Evolutionary conservation across 495 filamentous ascomycete species (phyloP).

Genomic region (Sphaerosporella brunnea): DNA sequence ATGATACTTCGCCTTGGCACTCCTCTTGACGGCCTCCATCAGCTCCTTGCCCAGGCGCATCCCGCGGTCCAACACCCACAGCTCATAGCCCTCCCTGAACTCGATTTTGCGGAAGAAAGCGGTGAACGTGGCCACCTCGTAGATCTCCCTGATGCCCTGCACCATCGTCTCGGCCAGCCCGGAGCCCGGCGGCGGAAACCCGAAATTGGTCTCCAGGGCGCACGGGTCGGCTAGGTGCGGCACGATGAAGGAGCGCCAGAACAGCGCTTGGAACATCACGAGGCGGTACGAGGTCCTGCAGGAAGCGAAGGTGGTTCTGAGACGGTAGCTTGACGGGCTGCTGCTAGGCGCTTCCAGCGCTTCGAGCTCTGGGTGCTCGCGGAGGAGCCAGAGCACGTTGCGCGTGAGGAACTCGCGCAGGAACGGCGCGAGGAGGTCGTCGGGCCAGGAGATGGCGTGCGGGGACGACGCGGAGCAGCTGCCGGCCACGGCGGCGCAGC

Average conservation of each 20-base stretch:
- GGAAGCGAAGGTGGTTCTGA: constrained; percentile 7
- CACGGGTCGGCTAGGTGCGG: constrained; percentile 1
- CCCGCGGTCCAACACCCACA: neutral
- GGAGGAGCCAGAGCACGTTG: constrained; percentile 10
- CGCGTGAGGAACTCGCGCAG: constrained; percentile 11
- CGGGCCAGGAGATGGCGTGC: constrained; percentile 8
- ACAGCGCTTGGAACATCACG: constrained; percentile 16
- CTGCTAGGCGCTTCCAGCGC: neutral
- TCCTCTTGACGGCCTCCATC: constrained; percentile 5
- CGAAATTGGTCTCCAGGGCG: constrained; percentile 11
- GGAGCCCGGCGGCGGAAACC: constrained; percentile 2
- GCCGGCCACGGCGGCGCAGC: constrained; percentile 13
- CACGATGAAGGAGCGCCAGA: constrained; percentile 9
- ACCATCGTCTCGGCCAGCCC: constrained; percentile 11
- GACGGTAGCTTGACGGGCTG: constrained; percentile 1
- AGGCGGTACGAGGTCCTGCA: constrained; percentile 11
- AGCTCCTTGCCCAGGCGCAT: constrained; percentile 1
- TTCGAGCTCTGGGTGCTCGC: constrained; percentile 8
- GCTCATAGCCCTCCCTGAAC: neutral
- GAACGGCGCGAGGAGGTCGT: constrained; percentile 9
- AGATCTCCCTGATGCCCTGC: constrained; percentile 12
- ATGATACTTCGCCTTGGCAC: constrained; percentile 8
- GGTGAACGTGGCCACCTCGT: constrained; percentile 7
- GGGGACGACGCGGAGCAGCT: neutral
- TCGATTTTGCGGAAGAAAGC: constrained; percentile 8